Evolutionary conservation across 176 grass and related monocot species (phyloP).

Genomic region (Oryza meridionalis): DNA sequence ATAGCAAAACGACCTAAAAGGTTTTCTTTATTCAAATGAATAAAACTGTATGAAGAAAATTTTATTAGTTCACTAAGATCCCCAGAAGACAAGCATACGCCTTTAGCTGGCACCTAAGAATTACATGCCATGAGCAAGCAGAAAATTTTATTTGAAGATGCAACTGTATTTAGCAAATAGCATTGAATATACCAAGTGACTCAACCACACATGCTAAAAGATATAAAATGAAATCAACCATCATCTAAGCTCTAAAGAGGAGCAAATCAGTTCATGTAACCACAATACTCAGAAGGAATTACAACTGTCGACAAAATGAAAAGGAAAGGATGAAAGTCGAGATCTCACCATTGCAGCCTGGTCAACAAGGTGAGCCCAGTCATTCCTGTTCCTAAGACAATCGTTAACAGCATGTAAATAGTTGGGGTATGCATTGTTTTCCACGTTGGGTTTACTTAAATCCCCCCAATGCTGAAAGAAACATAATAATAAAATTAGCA

Average conservation of each 20-base stretch:
- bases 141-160: slow-evolving; percentile 16
- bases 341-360: slow-evolving; percentile 68
- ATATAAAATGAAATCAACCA: not conserved
- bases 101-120: not conserved
- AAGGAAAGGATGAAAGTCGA: slow-evolving; percentile 5
- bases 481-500: slow-evolving; percentile 37
- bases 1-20: not conserved
- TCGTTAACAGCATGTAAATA: slow-evolving; percentile 72
- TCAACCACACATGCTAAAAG: slow-evolving; percentile 20
- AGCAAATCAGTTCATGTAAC: slow-evolving; percentile 6
- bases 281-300: slow-evolving; percentile 28
- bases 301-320: slow-evolving; percentile 17
- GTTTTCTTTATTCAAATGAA: not conserved
- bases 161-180: slow-evolving; percentile 14
- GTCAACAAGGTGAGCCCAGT: slow-evolving; percentile 86
- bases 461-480: slow-evolving; percentile 70
- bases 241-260: not conserved
- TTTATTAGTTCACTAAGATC: not conserved
- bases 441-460: slow-evolving; percentile 69
- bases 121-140: not conserved
- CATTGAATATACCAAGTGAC: slow-evolving; percentile 31
- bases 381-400: slow-evolving; percentile 70
- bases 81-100: not conserved
- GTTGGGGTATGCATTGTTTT: slow-evolving; percentile 60
- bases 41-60: not conserved